Evolutionary conservation across 805 yeast genomes (phyloP).

Genomic region (Torulaspora gathmanii): DNA sequence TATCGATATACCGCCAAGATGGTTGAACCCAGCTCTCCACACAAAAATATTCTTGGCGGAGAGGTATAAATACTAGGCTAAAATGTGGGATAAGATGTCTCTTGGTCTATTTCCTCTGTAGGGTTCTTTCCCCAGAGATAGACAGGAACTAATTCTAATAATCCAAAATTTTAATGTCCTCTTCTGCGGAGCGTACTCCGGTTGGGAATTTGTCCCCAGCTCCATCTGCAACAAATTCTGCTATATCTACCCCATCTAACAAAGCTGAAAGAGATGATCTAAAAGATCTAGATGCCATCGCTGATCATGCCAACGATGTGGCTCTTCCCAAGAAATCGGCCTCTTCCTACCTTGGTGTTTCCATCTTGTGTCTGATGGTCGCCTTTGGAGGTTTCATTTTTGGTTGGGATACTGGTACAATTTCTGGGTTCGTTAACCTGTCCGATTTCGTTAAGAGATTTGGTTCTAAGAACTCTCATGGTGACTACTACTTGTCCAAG

Average conservation of each 20-base stretch:
- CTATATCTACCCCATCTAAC: conserved; percentile 28
- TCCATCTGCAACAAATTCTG: conserved; percentile 19
- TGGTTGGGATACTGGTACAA: conserved; percentile 81
- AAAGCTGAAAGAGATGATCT: conserved; percentile 29
- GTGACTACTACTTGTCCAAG: conserved; percentile 45
- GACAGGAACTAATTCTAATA: conserved; percentile 1
- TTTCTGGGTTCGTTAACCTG: conserved; percentile 62
- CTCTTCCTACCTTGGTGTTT: conserved; percentile 35
- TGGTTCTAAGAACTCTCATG: conserved; percentile 44
- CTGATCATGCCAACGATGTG: conserved; percentile 12
- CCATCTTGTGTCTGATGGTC: conserved; percentile 32
- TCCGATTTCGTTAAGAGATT: conserved; percentile 53
- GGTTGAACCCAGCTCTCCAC: background rate
- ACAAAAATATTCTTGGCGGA: background rate
- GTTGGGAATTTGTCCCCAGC: conserved; percentile 15
- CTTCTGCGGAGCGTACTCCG: conserved; percentile 8
- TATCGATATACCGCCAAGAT: background rate
- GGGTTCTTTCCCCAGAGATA: background rate
- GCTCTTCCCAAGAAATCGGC: conserved; percentile 35
- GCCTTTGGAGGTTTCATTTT: conserved; percentile 45
- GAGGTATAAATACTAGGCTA: conserved; percentile 8
- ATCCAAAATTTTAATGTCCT: conserved; percentile 2
- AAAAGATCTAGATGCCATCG: conserved; percentile 15
- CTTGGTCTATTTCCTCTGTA: background rate
- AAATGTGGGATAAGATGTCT: background rate